phyloP scores from a whole-genome alignment of 1,284 basidiomycete species.

The Cutaneotrichosporon spelunceum region DNA sequence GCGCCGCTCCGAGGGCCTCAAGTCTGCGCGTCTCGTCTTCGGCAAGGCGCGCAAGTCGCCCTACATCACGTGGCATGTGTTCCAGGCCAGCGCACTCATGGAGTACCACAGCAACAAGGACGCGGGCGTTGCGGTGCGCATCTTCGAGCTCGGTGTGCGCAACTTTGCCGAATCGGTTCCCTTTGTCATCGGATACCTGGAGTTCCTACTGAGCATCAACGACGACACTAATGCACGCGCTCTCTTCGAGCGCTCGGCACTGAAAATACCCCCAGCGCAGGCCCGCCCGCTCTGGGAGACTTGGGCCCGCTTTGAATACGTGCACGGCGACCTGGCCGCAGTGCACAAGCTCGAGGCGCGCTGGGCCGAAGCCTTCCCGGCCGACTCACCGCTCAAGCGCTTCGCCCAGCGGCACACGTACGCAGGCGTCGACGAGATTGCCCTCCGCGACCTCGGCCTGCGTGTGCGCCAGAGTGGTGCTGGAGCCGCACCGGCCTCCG shows the following conservation, averaged over 20 bases:
- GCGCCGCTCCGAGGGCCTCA: constrained; percentile 76
- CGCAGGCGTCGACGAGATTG: constrained; percentile 81
- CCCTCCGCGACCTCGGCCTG: constrained; percentile 82
- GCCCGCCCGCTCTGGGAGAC: constrained; percentile 88
- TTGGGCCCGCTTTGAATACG: constrained; percentile 94
- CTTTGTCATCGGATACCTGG: constrained; percentile 83
- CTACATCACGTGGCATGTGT: constrained; percentile 87
- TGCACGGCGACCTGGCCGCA: constrained; percentile 86
- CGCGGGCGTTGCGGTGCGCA: constrained; percentile 75
- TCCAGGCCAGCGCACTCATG: constrained; percentile 88
- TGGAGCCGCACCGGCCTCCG: background rate
- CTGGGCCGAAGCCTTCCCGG: constrained; percentile 80
- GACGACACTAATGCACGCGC: constrained; percentile 96
- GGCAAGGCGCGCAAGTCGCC: constrained; percentile 78
- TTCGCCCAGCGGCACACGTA: constrained; percentile 90
- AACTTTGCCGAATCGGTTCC: constrained; percentile 76
- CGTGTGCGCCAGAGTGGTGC: constrained; percentile 33
- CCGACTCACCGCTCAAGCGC: constrained; percentile 82
- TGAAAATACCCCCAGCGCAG: constrained; percentile 68
- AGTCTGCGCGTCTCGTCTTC: constrained; percentile 75
- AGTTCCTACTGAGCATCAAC: constrained; percentile 90
- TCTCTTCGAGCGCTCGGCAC: constrained; percentile 77
- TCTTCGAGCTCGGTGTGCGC: constrained; percentile 93
- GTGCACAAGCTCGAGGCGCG: constrained; percentile 84
- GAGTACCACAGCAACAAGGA: constrained; percentile 95